These are phyloP conservation scores for Pisolithus sp. DNA, from an alignment of 768 basidiomycete species.

Conservation along the genomic window DNA sequence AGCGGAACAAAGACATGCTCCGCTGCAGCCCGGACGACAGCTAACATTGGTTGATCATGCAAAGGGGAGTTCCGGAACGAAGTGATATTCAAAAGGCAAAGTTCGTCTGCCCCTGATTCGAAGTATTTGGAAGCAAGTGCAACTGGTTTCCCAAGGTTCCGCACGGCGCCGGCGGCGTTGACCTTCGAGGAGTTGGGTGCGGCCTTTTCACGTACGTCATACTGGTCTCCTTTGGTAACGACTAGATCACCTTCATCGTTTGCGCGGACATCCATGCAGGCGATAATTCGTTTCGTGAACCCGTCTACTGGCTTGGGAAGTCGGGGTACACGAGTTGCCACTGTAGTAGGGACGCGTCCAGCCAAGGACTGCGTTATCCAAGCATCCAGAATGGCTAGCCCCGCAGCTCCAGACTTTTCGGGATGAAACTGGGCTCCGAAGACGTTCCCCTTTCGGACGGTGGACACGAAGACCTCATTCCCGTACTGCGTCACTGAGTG, in stretches of 20 bases:
- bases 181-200: constrained; percentile 22
- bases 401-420: constrained; percentile 90
- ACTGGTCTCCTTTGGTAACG: constrained; percentile 99
- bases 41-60: constrained; percentile 96
- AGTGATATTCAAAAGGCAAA: constrained; percentile 98
- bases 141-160: constrained; percentile 97
- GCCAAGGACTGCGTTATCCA: constrained; percentile 66
- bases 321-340: constrained; percentile 28
- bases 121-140: constrained; percentile 85
- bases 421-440: constrained; percentile 97
- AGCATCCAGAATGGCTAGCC: constrained; percentile 67
- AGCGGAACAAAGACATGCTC: constrained; percentile 93
- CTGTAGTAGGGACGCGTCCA: constrained; percentile 30
- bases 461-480: constrained; percentile 83
- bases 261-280: constrained; percentile 95
- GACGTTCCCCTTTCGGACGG: constrained; percentile 75
- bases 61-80: constrained; percentile 97
- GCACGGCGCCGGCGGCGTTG: constrained; percentile 66
- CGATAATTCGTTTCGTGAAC: constrained; percentile 90
- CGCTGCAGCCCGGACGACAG: constrained; percentile 86
- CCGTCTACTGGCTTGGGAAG: constrained; percentile 47
- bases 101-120: constrained; percentile 84
- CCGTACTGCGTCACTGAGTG: constrained; percentile 92
- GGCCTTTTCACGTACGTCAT: constrained; percentile 88
- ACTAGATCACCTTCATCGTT: constrained; percentile 96